Evolutionary conservation across 75 land plant species (phyloP).

Genomic region (Cryptomeria japonica): DNA sequence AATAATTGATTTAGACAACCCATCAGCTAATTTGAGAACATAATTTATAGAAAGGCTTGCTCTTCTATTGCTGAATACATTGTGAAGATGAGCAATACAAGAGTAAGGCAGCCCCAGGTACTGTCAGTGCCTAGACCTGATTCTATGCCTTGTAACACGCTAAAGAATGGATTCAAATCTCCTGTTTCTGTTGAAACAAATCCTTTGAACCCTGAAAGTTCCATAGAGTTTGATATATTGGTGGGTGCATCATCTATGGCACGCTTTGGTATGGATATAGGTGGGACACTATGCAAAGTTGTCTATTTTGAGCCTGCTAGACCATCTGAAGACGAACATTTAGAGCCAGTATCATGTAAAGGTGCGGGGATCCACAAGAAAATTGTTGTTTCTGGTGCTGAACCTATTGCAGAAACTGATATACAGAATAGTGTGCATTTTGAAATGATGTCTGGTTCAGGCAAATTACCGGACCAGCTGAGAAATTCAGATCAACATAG

Average conservation of each 20-base stretch:
- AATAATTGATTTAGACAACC: background rate
- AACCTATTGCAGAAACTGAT: background rate
- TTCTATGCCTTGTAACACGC: background rate
- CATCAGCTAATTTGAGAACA: background rate
- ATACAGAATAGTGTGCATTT: background rate
- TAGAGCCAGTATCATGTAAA: background rate
- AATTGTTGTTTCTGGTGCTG: background rate
- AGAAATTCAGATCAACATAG: background rate
- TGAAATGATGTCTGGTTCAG: background rate
- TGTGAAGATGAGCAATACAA: background rate
- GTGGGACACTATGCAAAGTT: constrained; percentile 44
- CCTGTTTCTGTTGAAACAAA: background rate
- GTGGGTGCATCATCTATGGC: constrained; percentile 34
- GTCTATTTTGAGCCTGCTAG: constrained; percentile 36
- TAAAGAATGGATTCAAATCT: background rate
- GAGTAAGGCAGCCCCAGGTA: background rate
- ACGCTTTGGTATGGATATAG: constrained; percentile 41
- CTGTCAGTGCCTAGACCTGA: background rate
- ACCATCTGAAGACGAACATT: constrained; percentile 1
- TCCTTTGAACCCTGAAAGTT: background rate
- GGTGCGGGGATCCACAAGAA: background rate
- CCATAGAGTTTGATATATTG: constrained; percentile 4
- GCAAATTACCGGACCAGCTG: background rate
- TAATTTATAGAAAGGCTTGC: background rate
- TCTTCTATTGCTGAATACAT: background rate